A percentile compares a stretch with the other conserved stretches of the same genome.
These are phyloP conservation scores for Helotiales sp. DNA, from an alignment of 2,329 filamentous ascomycete genomes.

Conservation along the genomic window DNA sequence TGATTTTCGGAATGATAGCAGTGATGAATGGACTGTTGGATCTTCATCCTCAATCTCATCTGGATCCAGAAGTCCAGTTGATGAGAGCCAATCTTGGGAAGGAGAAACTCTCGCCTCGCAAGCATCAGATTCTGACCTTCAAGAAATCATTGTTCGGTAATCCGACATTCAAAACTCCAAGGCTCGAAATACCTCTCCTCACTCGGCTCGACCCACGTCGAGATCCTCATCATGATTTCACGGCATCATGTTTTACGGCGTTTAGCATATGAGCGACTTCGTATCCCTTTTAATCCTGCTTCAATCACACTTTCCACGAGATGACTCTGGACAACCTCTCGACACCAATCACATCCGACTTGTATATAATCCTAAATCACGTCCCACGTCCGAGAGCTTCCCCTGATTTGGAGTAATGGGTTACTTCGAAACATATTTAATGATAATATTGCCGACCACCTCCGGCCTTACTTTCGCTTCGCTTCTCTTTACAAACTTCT, in stretches of 20 bases:
- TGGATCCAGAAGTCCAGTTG: constrained; percentile 41
- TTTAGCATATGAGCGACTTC: constrained; percentile 35
- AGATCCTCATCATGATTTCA: constrained; percentile 32
- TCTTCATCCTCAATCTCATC: constrained; percentile 62
- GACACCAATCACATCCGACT: constrained; percentile 16
- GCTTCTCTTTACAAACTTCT: background rate
- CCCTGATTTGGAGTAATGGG: constrained; percentile 9
- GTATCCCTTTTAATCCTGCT: constrained; percentile 21
- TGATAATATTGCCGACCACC: constrained; percentile 25
- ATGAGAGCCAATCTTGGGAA: constrained; percentile 59
- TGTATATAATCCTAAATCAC: constrained; percentile 30
- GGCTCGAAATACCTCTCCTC: constrained; percentile 4
- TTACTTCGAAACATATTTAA: constrained; percentile 28
- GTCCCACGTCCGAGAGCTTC: constrained; percentile 20
- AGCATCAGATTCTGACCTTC: constrained; percentile 35
- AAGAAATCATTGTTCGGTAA: constrained; percentile 32
- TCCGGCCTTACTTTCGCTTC: background rate
- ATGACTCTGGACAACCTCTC: constrained; percentile 20
- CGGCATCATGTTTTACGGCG: constrained; percentile 34
- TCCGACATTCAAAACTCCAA: constrained; percentile 2
- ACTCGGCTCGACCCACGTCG: constrained; percentile 24
- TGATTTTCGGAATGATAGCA: constrained; percentile 49
- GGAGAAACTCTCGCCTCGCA: constrained; percentile 50
- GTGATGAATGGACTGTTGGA: constrained; percentile 87
- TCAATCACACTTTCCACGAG: constrained; percentile 9